Evolutionary conservation across 1,139 yeast genomes (phyloP), one percentile per base, ranked within the genome.

Genomic region (Neolecta irregularis): DNA sequence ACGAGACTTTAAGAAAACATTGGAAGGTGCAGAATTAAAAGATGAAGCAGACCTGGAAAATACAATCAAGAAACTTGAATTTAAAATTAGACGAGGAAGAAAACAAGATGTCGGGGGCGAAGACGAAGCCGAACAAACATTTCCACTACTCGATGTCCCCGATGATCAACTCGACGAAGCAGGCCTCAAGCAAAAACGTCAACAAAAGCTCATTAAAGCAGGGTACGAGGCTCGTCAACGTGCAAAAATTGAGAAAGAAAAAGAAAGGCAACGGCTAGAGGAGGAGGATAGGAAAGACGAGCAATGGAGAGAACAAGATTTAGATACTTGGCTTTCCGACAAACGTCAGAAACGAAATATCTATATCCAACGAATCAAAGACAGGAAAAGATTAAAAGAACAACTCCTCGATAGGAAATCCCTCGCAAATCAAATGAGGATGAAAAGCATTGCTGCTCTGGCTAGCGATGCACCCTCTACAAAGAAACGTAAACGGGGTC

Each of bases 371-470:
- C 35, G 29, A 28, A 35, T 40, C 18, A 32, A 28, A 17, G 39
- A 36, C 13, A 26, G 39, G 12, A 37, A 32, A 22, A 39, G 31
- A 25, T 26, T 40, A 25, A 35, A 39, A 19, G 43, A 38, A 13
- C 92, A 88, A 33, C 65, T 88, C 52, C 74, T 73, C 46, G 93
- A 85, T 56, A 65, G 96, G 46, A 83, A 83, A 54, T 81, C 95
- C 4, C 71, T 70, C 41, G 94, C 94, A 15, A 83, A 93, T 2
- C 96, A 85, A 56, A 72, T 75, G 56, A 64, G 96, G 48, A 85
- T 88, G 96, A 81, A 78, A 52, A 77, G 72, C 44, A 73, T 88
- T 37, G 93, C 96, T 0, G 77, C 78, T 12, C 64, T 88, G 42
- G 95, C 95, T 1, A 72, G 78, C 38, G 93, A 80, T 46, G 72